Evolutionary conservation across 306 rosid genomes (phyloP), one percentile per base, ranked within the genome.

Genomic region (Citrullus colocynthis): DNA sequence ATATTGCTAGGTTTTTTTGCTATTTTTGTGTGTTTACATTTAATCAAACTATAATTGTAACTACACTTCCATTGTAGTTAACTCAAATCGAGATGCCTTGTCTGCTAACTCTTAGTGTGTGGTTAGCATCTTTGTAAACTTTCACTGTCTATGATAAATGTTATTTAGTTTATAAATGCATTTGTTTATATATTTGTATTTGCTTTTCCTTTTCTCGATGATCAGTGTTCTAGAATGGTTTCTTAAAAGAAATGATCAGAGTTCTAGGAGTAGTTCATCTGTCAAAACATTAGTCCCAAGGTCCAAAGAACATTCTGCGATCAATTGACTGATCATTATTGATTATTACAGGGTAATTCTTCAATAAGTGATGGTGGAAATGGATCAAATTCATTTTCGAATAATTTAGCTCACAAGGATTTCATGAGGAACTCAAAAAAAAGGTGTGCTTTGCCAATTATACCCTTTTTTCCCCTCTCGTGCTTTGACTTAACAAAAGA

Each of bases 381-480:
- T 82, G 79, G 32, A 79, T 88, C 91, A 34, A 85, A 86, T 73
- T 82, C 91, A 55, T 79, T 84, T 6, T 74, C 89, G 84, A 89
- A 89, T 79, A 85, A 83, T 77, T 86, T 84, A 13, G 83, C 88
- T 21, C 77, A 52, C 79, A 87, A 84, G 72, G 86, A 71, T 81
- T 86, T 88, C 74, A 79, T 77, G 58, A 90, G 82, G 78, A 88
- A 86, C 74, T 84, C 85, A 72, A 87, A 81, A 54, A 81, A 84
- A 82, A 90, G 89, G 71, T 82, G 74, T 28, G 77, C 62, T 41
- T 88, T 82, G 48, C 83, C 88, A 77, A 85, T 93, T 91, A 86
- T 24, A 63, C 28, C 42, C 55, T 83, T 24, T 75, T 13, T 13
- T 52, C 4, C 56, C 16, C 15, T 52, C 20, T 39, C 63, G 6